Evolutionary conservation across 495 filamentous ascomycete species (phyloP), one percentile per base, ranked within the genome.

Genomic region (Talaromyces borbonicus): DNA sequence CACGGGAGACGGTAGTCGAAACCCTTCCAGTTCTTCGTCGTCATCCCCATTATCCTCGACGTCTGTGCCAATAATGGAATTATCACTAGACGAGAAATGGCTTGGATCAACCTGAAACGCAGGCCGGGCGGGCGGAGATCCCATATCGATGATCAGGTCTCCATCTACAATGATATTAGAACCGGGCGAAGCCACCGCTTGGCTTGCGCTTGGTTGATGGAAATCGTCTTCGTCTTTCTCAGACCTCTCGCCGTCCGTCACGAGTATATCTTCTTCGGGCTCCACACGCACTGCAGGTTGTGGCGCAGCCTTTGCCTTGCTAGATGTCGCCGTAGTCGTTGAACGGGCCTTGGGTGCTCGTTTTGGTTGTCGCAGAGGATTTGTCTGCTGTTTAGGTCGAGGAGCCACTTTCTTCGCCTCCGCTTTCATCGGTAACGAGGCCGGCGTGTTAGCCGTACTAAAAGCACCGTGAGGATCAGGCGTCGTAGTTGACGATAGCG

Each of bases 131-230:
- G 61, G 65, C 31, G 69, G 69, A 19, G 69, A 73, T 23, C 69
- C 69, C 69, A 73, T 73, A 40, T 73, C 69, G 37, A 73, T 73
- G 39, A 71, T 73, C 7, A 73, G 53, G 41, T 71, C 67, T 4
- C 65, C 67, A 8, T 73, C 69, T 22, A 71, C 55, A 35, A 73
- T 71, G 27, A 73, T 70, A 32, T 73, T 71, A 1, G 66, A 66
- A 15, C 54, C 57, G 0, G 66, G 63, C 5, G 69, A 71, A 12
- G 63, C 60, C 24, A 54, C 49, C 3, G 60, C 52, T 36, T 60
- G 61, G 20, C 66, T 61, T 4, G 69, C 67, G 35, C 56, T 46
- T 1, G 53, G n/a, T n/a, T 38, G 35, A 20, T 19, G 41, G 16
- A 18, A 12, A 15, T 29, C 31, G 22, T 57, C 62, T 1, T 55